Percentiles rank a stretch among this genome's conserved stretches.
Evolutionary conservation across 2,329 filamentous ascomycete genomes (phyloP).

Genomic region (Paraconiothyrium brasiliense): DNA sequence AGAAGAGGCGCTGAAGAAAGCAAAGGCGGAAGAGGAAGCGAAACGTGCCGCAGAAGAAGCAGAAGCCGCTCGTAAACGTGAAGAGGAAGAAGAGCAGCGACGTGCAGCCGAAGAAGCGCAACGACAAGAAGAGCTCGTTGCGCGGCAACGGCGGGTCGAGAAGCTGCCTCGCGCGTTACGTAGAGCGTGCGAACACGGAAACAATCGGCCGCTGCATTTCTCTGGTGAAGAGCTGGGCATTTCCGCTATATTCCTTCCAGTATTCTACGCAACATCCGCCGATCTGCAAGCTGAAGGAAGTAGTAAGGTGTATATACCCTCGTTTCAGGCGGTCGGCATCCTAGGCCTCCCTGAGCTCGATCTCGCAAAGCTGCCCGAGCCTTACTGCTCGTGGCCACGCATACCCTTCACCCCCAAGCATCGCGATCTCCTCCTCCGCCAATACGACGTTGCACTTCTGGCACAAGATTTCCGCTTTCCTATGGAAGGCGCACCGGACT

Average conservation of each 20-base stretch:
- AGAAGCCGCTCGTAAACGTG: constrained; percentile 42
- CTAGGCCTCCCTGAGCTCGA: constrained; percentile 53
- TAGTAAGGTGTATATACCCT: constrained; percentile 47
- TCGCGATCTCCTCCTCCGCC: constrained; percentile 46
- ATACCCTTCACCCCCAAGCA: constrained; percentile 46
- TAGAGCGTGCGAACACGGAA: constrained; percentile 49
- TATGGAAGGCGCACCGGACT: constrained; percentile 49
- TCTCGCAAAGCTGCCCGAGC: constrained; percentile 41
- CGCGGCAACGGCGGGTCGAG: constrained; percentile 45
- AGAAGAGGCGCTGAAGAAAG: constrained; percentile 39
- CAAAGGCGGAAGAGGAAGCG: constrained; percentile 42
- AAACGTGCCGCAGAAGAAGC: constrained; percentile 43
- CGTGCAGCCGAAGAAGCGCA: constrained; percentile 42
- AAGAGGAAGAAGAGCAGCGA: constrained; percentile 42
- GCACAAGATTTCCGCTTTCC: constrained; percentile 51
- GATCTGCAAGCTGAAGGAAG: constrained; percentile 34
- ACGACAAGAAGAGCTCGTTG: constrained; percentile 40
- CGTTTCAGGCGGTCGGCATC: constrained; percentile 52
- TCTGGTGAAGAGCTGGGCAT: constrained; percentile 51
- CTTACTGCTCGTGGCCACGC: constrained; percentile 49
- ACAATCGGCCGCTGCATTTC: constrained; percentile 49
- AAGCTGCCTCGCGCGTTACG: constrained; percentile 49
- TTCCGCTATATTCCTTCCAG: constrained; percentile 49
- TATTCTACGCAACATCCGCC: constrained; percentile 45
- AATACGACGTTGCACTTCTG: constrained; percentile 50